phyloP scores from a whole-genome alignment of 2,329 filamentous ascomycete species.

The Diaporthe batatas region DNA sequence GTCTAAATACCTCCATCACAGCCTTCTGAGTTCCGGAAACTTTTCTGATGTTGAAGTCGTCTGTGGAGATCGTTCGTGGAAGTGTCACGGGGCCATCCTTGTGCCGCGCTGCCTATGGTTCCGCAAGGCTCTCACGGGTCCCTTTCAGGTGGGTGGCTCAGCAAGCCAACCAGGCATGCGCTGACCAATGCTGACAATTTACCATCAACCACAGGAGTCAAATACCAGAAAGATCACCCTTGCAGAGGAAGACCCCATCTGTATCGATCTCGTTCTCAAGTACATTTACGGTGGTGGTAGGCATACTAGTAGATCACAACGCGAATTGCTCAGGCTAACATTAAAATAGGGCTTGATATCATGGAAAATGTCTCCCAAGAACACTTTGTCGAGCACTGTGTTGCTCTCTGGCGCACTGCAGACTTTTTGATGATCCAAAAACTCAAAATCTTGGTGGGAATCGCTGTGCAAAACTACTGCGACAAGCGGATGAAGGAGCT shows the following conservation, averaged over 20 bases:
- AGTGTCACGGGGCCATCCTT: constrained; percentile 27
- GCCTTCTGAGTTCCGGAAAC: not conserved
- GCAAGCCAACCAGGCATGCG: not conserved
- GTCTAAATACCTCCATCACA: too few relatives aligned
- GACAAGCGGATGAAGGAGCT: not conserved
- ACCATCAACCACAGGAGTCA: not conserved
- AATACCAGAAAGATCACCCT: not conserved
- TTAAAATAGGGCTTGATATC: not conserved
- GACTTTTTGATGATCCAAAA: not conserved
- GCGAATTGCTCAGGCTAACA: not conserved
- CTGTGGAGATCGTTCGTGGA: not conserved
- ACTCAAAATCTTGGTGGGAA: not conserved
- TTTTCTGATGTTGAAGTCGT: constrained; percentile 9
- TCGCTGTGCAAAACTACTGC: not conserved
- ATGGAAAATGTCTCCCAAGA: not conserved
- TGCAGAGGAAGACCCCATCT: not conserved
- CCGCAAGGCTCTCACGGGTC: not conserved
- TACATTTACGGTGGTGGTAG: constrained; percentile 22
- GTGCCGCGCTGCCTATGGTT: constrained; percentile 15
- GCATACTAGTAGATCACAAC: not conserved
- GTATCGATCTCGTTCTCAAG: not conserved
- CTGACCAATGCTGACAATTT: too few relatives aligned
- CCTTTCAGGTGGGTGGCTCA: not conserved
- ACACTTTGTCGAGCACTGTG: not conserved
- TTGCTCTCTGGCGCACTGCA: not conserved